Evolutionary conservation across 192 early-diverging fungal genomes (phyloP), one percentile per base, ranked within the genome.

Genomic region (Kappamyces sp.): DNA sequence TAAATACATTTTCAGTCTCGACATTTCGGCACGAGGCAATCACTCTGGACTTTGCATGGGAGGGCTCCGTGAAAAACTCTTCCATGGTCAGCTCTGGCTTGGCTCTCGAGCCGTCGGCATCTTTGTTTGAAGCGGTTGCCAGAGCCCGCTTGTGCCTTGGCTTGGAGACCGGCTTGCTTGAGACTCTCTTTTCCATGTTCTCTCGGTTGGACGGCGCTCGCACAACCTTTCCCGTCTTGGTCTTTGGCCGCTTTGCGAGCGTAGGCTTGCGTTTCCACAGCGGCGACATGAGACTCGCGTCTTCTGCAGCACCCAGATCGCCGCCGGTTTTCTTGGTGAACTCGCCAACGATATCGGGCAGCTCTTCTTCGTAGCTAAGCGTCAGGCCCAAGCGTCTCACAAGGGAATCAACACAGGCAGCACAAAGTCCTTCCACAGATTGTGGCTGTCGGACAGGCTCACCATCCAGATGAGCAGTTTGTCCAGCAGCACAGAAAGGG

Each of bases 401-500:
- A 35, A 57, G 31, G 32, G 32, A 57, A 35, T 31, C 5, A 57
- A 1, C 3, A 57, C 13, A 1, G 55, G 55, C 5, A 35, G 34
- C 42, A 57, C 38, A 41, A 57, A 57, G 47, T 57, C 55, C 6
- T 57, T 40, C 55, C 55, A 57, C 33, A 23, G 36, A 32, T 35
- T 57, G 41, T 36, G 15, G n/a, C 6, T 41, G n/a, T 57, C 38
- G 4, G 8, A 36, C 7, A 57, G 3, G 5, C 15, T 35, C 31
- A 57, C 36, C 7, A 44, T 44, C 7, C 55, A 35, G n/a, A 57
- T 57, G 41, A 57, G 31, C 12, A 57, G 31, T 57, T 35, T 57
- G 33, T 57, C 55, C 35, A 57, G 5, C 3, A 57, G 6, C 5
- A 44, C 39, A 33, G 41, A 40, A 40, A 57, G 41, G 1, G 10